These are phyloP conservation scores for Fusarium oligoseptatum DNA, from an alignment of 2,329 filamentous ascomycete species.

Conservation along the genomic window DNA sequence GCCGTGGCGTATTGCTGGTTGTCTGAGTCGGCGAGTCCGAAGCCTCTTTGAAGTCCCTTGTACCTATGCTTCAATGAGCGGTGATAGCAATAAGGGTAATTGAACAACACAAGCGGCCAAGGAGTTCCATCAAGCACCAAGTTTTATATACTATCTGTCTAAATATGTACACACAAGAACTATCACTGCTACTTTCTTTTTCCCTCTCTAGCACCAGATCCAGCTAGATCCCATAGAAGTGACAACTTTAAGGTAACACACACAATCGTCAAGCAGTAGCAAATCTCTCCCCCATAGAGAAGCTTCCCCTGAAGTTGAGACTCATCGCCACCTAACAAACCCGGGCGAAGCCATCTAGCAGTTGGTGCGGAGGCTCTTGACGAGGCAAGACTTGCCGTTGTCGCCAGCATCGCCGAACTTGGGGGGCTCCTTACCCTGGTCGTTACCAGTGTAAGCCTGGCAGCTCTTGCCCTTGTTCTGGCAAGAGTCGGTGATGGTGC, in stretches of 20 bases:
- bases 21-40: not conserved
- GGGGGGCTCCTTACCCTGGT: not conserved
- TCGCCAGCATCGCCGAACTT: not conserved
- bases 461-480: conserved; percentile 14
- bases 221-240: not conserved
- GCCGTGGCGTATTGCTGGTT: too few species aligned
- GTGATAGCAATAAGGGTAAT: not conserved
- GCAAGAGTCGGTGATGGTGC: conserved; percentile 5
- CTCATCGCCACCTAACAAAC: not conserved
- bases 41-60: not conserved
- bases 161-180: not conserved
- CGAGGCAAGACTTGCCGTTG: conserved; percentile 10
- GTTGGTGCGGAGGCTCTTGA: not conserved
- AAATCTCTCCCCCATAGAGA: not conserved
- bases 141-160: not conserved
- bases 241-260: not conserved
- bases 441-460: conserved; percentile 4
- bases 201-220: not conserved
- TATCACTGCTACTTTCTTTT: not conserved
- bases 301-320: not conserved
- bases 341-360: not conserved
- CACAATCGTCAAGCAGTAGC: not conserved
- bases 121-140: not conserved
- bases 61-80: not conserved
- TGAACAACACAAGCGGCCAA: not conserved